phyloP scores from a whole-genome alignment of 768 basidiomycete species.

The Leccinum subgranulosum region DNA sequence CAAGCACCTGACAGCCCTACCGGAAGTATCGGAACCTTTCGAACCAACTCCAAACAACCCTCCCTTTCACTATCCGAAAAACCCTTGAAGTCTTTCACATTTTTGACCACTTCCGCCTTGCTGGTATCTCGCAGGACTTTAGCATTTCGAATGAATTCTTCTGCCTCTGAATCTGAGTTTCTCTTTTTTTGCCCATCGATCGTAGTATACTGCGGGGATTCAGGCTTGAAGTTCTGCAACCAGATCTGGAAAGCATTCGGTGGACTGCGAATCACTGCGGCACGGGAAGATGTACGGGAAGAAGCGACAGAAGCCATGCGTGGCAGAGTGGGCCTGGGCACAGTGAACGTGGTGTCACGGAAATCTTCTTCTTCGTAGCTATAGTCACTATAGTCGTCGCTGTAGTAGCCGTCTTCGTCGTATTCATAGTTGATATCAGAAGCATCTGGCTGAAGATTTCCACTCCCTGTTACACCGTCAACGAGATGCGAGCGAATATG shows the following conservation, averaged over 20 bases:
- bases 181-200: slow-evolving; percentile 14
- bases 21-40: slow-evolving; percentile 21
- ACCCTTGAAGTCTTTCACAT: slow-evolving; percentile 17
- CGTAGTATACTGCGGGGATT: slow-evolving; percentile 13
- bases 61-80: slow-evolving; percentile 2
- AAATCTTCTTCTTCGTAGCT: not conserved
- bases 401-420: not conserved
- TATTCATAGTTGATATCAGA: not conserved
- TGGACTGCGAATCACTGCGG: not conserved
- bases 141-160: slow-evolving; percentile 4
- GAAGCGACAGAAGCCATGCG: not conserved
- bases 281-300: not conserved
- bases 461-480: not conserved
- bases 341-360: no score
- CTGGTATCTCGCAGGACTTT: slow-evolving; percentile 11
- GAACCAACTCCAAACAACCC: slow-evolving; percentile 15
- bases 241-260: slow-evolving; percentile 16
- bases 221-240: not conserved
- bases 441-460: not conserved
- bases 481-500: slow-evolving; percentile 12
- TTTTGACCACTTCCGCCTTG: slow-evolving; percentile 11
- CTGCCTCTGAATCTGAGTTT: not conserved
- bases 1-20: slow-evolving; percentile 9
- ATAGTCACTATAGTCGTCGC: no score
- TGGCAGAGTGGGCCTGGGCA: not conserved